Evolutionary conservation across 345 rosid genomes (phyloP).

Genomic region (Anastatica hierochuntica): DNA sequence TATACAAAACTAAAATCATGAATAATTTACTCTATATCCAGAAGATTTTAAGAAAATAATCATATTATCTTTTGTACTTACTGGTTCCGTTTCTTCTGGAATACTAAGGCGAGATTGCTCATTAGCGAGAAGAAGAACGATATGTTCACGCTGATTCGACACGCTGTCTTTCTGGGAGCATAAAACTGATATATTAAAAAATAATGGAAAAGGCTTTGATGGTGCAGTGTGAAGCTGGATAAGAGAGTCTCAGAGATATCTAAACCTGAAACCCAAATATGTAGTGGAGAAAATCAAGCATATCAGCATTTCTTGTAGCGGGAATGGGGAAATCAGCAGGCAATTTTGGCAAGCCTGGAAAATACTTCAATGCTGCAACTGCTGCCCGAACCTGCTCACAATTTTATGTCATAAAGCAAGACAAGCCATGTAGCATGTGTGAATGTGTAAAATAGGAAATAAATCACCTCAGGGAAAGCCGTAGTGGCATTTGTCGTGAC

Average conservation of each 20-base stretch:
- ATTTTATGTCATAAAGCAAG: constrained; percentile 8
- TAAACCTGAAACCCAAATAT: constrained; percentile 95
- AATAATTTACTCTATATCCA: neutral
- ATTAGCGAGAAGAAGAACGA: constrained; percentile 85
- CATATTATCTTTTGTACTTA: constrained; percentile 28
- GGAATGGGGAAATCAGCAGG: constrained; percentile 66
- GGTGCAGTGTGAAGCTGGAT: neutral
- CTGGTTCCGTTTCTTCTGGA: constrained; percentile 66
- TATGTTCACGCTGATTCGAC: constrained; percentile 89
- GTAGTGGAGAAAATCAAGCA: constrained; percentile 80
- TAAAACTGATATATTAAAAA: constrained; percentile 12
- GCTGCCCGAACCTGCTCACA: constrained; percentile 75
- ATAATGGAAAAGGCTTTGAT: neutral
- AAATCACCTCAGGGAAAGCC: constrained; percentile 65
- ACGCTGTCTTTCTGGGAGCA: constrained; percentile 78
- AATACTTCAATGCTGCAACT: constrained; percentile 56
- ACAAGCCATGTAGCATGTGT: constrained; percentile 7
- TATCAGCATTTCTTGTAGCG: constrained; percentile 56
- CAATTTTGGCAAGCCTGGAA: constrained; percentile 55
- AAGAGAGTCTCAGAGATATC: neutral
- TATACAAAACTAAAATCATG: neutral
- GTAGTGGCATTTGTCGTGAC: constrained; percentile 57
- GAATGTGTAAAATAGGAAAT: constrained; percentile 9
- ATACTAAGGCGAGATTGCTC: constrained; percentile 78
- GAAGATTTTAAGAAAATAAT: neutral